Base-by-base conservation (phyloP, 176 grass and related monocot species). In the Oryza australiensis region DNA sequence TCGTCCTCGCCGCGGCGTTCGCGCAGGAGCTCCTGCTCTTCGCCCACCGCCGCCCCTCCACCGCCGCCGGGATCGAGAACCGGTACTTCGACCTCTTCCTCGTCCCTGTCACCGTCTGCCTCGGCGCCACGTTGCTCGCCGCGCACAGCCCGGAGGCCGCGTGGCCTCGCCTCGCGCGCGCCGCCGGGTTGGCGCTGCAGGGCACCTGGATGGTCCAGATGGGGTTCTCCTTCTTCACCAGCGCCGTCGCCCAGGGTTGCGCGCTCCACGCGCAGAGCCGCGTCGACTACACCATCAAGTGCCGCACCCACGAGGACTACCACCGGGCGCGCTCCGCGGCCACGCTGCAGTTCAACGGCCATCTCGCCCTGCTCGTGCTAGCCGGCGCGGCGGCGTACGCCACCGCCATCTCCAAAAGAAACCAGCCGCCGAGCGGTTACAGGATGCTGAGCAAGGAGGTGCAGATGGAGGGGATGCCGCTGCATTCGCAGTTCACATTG, bases 171-270 rank as follows among this genome's bases (percentile, higher is more conserved):
- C 67, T 95, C 59, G 92, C 90, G 3, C 88, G 90, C 32, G 93
- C 96, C 3, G 93, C 93, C 0, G 96, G 90, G 5, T 80, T 98
- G 0, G 92, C 93, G 18, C 82, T 98, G 68, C 93, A 98, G 45
- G 96, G 96, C 30, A 98, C 96, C 5, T 98, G 96, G 96, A 90
- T 98, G 85, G 62, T 98, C 64, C 96, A 98, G 86, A 98, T 98
- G 93, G 93, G 86, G 0, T 98, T 98, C 78, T 98, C 93, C 72
- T 98, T 98, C 85, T 98, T 98, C 88, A 98, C 89, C 38, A 80
- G 29, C 51, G 82, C 89, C 80, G 76, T 98, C 46, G 90, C 90
- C 29, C 29, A 85, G 20, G 96, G 93, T 2, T 98, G 96, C 80
- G 23, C 66, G 41, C 69, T 98, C 78, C 93, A 90, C 76, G 79